phyloP scores from a whole-genome alignment of 352 stramenopile species.

The Saprolegnia parasitica region DNA sequence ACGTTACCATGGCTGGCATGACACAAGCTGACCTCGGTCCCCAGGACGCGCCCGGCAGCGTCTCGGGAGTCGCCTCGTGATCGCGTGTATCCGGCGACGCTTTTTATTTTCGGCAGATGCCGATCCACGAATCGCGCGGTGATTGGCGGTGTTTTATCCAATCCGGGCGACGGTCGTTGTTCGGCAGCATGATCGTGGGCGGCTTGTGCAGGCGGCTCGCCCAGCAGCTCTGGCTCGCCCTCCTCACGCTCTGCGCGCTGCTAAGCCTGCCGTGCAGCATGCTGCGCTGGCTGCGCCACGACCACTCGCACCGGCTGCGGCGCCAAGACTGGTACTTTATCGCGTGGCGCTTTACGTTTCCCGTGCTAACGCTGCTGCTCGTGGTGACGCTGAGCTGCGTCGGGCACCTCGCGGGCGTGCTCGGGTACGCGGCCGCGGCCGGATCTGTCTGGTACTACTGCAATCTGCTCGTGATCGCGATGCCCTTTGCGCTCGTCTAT shows the following conservation, averaged over 20 bases:
- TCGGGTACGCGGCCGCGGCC: constrained; percentile 61
- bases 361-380: constrained; percentile 68
- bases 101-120: too few species aligned
- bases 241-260: background rate
- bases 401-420: constrained; percentile 30
- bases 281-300: background rate
- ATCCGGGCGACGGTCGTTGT: background rate
- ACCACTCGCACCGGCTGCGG: background rate
- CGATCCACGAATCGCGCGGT: background rate
- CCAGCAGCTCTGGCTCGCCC: background rate
- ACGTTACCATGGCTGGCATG: too few species aligned
- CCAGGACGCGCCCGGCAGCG: too few species aligned
- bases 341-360: constrained; percentile 77
- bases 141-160: background rate
- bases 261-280: background rate
- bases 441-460: constrained; percentile 75
- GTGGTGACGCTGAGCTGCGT: constrained; percentile 15
- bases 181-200: background rate
- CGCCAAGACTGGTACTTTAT: constrained; percentile 67
- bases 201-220: background rate
- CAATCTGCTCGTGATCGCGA: constrained; percentile 62
- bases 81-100: too few species aligned
- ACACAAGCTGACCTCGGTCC: too few species aligned
- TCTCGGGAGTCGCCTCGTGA: too few species aligned
- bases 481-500: constrained; percentile 72